Conservation (phyloP, 495 filamentous ascomycete species). For the Viridothelium virens region DNA sequence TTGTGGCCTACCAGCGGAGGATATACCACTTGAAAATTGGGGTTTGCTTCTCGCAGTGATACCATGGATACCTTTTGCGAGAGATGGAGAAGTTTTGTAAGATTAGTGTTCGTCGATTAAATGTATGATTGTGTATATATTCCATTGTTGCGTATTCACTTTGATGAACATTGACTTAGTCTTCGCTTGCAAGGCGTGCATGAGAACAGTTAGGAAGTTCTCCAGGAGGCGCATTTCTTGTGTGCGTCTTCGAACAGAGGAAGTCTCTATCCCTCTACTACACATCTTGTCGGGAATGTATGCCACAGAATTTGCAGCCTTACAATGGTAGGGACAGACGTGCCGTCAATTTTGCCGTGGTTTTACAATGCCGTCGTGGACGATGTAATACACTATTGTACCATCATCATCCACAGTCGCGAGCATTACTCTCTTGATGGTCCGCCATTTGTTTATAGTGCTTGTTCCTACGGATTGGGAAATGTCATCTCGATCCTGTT, state of each 20-base stretch:
- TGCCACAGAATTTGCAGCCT: background rate
- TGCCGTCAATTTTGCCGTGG: slow-evolving; percentile 74
- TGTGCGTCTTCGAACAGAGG: no score
- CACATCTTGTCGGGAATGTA: background rate
- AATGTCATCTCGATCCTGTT: slow-evolving; percentile 32
- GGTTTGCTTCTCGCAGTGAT: slow-evolving; percentile 9
- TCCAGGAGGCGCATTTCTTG: background rate
- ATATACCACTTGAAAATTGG: slow-evolving; percentile 11
- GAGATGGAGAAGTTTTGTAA: background rate
- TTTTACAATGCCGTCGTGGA: slow-evolving; percentile 93
- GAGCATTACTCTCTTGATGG: slow-evolving; percentile 63
- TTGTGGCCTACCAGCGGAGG: background rate
- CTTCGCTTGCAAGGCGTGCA: no score
- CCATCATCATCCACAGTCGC: slow-evolving; percentile 83
- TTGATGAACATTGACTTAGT: background rate
- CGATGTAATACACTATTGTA: slow-evolving; percentile 88
- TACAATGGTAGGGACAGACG: background rate
- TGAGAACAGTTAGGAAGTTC: background rate
- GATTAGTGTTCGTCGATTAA: background rate
- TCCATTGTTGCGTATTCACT: background rate
- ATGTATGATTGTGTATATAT: no score
- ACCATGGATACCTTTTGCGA: slow-evolving; percentile 1
- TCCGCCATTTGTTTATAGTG: slow-evolving; percentile 29
- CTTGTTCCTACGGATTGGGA: background rate
- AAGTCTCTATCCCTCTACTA: no score